A percentile compares a stretch with the other conserved stretches of the same genome.
Conservation (phyloP, 805 yeast species). For the Lachancea thermotolerans region DNA sequence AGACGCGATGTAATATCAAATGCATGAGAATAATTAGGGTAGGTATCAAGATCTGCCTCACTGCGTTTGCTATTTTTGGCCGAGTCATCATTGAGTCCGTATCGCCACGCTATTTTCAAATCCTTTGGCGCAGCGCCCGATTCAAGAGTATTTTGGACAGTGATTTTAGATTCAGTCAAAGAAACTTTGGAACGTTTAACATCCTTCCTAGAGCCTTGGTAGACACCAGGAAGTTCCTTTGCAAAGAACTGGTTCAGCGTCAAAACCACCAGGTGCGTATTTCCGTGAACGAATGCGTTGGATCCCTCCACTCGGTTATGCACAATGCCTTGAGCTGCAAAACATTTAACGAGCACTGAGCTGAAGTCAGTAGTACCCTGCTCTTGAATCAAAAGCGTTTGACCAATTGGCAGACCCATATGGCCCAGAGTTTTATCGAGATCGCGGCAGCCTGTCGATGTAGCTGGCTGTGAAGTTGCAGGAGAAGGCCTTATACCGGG, state of each 20-base stretch:
- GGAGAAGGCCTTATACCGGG: constrained; percentile 73
- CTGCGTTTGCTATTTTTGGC: constrained; percentile 14
- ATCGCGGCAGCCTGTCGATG: constrained; percentile 75
- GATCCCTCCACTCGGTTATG: constrained; percentile 47
- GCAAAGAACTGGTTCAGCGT: constrained; percentile 57
- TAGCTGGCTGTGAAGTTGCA: constrained; percentile 60
- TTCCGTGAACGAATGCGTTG: constrained; percentile 22
- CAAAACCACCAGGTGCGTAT: constrained; percentile 58
- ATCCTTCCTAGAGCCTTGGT: constrained; percentile 61
- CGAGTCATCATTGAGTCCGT: constrained; percentile 45
- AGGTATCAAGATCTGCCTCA: constrained; percentile 26
- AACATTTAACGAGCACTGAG: constrained; percentile 58
- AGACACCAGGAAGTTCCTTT: constrained; percentile 68
- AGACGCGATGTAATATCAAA: constrained; percentile 74
- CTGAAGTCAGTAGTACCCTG: constrained; percentile 84
- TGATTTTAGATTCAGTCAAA: constrained; percentile 53
- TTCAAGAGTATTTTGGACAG: constrained; percentile 59
- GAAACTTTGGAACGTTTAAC: constrained; percentile 52
- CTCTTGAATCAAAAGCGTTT: constrained; percentile 67
- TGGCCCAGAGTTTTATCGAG: constrained; percentile 71
- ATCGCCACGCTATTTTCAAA: constrained; percentile 92
- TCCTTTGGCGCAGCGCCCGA: constrained; percentile 33
- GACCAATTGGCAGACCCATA: constrained; percentile 79
- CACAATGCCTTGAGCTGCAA: constrained; percentile 69
- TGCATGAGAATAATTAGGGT: constrained; percentile 53